Percentiles rank a stretch among this genome's conserved stretches.
These are phyloP conservation scores for Chalciporus piperatoides DNA, from an alignment of 1,284 basidiomycete genomes.

Conservation along the genomic window DNA sequence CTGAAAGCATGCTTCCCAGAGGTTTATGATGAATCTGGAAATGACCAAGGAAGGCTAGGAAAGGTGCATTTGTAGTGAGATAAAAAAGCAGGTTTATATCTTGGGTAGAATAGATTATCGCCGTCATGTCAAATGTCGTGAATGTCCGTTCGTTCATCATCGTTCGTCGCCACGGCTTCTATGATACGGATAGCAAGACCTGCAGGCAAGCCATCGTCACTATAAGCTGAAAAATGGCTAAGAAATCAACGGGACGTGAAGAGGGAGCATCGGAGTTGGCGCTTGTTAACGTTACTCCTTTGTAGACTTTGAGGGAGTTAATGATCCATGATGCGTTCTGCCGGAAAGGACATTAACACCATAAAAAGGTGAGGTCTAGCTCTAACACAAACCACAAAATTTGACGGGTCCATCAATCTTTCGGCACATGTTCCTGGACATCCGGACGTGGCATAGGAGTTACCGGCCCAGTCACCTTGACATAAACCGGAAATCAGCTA, in stretches of 20 bases:
- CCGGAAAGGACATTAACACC: background rate
- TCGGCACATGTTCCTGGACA: slow-evolving; percentile 72
- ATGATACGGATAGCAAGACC: slow-evolving; percentile 19
- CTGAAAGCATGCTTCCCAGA: slow-evolving; percentile 72
- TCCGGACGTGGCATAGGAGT: slow-evolving; percentile 65
- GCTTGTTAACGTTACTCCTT: slow-evolving; percentile 38
- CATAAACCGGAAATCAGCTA: slow-evolving; percentile 10
- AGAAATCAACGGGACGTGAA: slow-evolving; percentile 2
- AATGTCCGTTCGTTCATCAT: slow-evolving; percentile 4
- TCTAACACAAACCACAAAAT: slow-evolving; percentile 55
- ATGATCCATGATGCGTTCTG: slow-evolving; percentile 61
- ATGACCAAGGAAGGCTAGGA: slow-evolving; percentile 33
- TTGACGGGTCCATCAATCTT: slow-evolving; percentile 60
- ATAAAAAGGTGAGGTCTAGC: background rate
- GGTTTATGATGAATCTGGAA: slow-evolving; percentile 33
- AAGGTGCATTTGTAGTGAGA: slow-evolving; percentile 48
- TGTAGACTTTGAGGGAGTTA: slow-evolving; percentile 53
- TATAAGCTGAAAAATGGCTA: slow-evolving; percentile 8
- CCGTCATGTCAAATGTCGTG: slow-evolving; percentile 8
- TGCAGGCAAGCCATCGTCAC: slow-evolving; percentile 8
- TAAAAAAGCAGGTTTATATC: background rate
- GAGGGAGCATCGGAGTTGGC: slow-evolving; percentile 22
- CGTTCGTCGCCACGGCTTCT: slow-evolving; percentile 3
- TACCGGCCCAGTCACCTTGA: slow-evolving; percentile 78
- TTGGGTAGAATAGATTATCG: slow-evolving; percentile 7